A percentile compares a stretch with the other conserved stretches of the same genome.
phyloP scores from a whole-genome alignment of 2,329 filamentous ascomycete species.

The Phoma sp. region DNA sequence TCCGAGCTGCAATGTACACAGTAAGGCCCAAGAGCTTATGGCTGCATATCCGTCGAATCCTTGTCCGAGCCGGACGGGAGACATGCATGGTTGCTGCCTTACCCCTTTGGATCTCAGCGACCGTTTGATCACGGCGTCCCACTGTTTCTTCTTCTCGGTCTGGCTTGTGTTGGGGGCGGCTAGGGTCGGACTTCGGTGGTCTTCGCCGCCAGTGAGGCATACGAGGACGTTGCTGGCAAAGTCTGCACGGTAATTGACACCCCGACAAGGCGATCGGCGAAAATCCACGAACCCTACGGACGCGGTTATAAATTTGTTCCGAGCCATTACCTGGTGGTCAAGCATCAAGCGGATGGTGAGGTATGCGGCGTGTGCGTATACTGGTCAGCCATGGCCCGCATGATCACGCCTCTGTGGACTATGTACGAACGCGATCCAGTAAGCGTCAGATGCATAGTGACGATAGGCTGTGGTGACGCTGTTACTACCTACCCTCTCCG shows the following conservation, averaged over 20 bases:
- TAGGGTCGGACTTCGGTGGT: neutral
- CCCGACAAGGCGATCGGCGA: neutral
- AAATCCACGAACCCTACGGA: neutral
- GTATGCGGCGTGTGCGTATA: neutral
- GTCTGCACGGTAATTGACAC: neutral
- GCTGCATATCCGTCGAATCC: constrained; percentile 15
- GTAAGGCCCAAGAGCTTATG: constrained; percentile 8
- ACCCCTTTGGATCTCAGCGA: constrained; percentile 11
- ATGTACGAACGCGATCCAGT: neutral
- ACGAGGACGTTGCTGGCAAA: neutral
- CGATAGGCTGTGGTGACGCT: neutral
- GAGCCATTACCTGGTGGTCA: neutral
- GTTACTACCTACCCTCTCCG: neutral
- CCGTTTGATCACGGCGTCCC: constrained; percentile 5
- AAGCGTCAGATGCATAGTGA: too few species aligned
- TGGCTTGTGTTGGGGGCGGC: constrained; percentile 7
- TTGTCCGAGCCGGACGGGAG: constrained; percentile 10
- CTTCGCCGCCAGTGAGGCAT: neutral
- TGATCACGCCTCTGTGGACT: neutral
- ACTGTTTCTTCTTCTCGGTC: neutral
- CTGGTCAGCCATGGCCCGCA: neutral
- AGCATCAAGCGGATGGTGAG: neutral
- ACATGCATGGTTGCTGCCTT: constrained; percentile 21
- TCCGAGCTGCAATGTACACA: constrained; percentile 13
- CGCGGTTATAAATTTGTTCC: neutral